Percentiles rank a stretch among this genome's conserved stretches.
phyloP scores from a whole-genome alignment of 2,329 filamentous ascomycete species.

The Aspergillus cejpii region DNA sequence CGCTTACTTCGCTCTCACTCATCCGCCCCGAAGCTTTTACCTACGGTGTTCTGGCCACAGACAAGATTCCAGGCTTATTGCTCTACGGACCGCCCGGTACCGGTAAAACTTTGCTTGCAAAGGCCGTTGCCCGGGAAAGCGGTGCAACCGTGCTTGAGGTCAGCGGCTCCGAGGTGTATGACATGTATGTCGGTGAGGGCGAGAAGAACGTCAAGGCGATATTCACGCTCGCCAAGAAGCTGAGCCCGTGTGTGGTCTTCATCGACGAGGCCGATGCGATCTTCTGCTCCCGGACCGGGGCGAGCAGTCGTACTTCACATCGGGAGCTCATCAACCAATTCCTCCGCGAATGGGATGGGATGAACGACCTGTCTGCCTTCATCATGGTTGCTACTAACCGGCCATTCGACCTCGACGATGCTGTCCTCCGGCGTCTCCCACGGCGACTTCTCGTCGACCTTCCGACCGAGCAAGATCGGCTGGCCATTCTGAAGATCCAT shows the following conservation, averaged over 20 bases:
- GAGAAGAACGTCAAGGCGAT: slow-evolving; percentile 94
- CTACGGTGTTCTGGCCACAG: slow-evolving; percentile 85
- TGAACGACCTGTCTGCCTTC: slow-evolving; percentile 76
- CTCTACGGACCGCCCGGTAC: slow-evolving; percentile 75
- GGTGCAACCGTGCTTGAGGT: slow-evolving; percentile 72
- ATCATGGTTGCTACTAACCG: slow-evolving; percentile 98
- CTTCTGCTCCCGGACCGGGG: slow-evolving; percentile 64
- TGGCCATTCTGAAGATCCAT: slow-evolving; percentile 45
- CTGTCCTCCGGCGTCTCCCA: slow-evolving; percentile 47
- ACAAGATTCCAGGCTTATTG: slow-evolving; percentile 83
- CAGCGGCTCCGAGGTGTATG: slow-evolving; percentile 83
- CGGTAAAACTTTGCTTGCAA: slow-evolving; percentile 58
- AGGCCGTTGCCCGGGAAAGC: slow-evolving; percentile 58
- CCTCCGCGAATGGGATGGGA: slow-evolving; percentile 91
- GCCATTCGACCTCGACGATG: slow-evolving; percentile 80
- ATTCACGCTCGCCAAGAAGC: slow-evolving; percentile 83
- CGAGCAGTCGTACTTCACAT: slow-evolving; percentile 61
- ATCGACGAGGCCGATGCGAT: slow-evolving; percentile 95
- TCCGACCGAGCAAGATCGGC: slow-evolving; percentile 42
- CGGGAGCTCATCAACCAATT: slow-evolving; percentile 96
- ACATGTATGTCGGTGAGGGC: slow-evolving; percentile 92
- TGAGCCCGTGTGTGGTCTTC: slow-evolving; percentile 88
- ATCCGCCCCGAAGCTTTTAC: slow-evolving; percentile 88
- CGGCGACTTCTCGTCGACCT: slow-evolving; percentile 46
- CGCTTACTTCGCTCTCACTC: slow-evolving; percentile 79